phyloP scores from a whole-genome alignment of 495 filamentous ascomycete genomes.

The Tuber brumale region DNA sequence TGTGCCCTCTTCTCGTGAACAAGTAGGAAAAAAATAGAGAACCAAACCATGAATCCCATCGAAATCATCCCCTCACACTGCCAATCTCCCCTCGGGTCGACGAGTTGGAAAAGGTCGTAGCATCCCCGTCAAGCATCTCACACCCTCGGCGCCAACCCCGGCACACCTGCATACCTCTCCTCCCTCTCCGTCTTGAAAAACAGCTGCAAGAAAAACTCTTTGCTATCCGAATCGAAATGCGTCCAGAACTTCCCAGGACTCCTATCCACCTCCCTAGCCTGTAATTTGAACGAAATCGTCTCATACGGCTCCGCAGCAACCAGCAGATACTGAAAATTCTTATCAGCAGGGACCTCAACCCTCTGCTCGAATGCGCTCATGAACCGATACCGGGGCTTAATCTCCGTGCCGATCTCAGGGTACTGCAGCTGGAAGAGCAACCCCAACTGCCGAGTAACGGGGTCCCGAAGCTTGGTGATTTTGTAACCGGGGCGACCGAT shows the following conservation, averaged over 20 bases:
- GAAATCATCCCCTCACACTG: not conserved
- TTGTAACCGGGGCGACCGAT: constrained; percentile 96
- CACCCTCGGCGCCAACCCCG: constrained; percentile 64
- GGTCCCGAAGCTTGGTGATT: constrained; percentile 91
- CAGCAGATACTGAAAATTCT: constrained; percentile 86
- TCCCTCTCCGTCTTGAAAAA: constrained; percentile 99
- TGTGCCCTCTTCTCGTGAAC: not conserved
- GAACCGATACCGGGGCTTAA: constrained; percentile 77
- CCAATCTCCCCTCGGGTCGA: not conserved
- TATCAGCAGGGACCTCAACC: constrained; percentile 89
- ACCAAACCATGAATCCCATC: not conserved
- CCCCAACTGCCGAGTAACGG: constrained; percentile 79
- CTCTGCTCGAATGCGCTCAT: constrained; percentile 98
- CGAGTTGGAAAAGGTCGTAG: not conserved
- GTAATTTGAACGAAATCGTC: constrained; percentile 92
- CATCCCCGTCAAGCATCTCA: not conserved
- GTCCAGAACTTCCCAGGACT: constrained; percentile 80
- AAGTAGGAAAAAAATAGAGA: not conserved
- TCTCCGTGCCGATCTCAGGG: constrained; percentile 74
- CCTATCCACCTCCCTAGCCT: constrained; percentile 88
- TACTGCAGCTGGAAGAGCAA: constrained; percentile 93
- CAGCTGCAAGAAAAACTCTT: constrained; percentile 98
- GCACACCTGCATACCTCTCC: constrained; percentile 89
- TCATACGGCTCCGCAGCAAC: constrained; percentile 97
- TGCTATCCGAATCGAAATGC: constrained; percentile 92